These are phyloP conservation scores for Pseudocercospora vitis DNA, from an alignment of 2,329 filamentous ascomycete genomes.

Conservation along the genomic window DNA sequence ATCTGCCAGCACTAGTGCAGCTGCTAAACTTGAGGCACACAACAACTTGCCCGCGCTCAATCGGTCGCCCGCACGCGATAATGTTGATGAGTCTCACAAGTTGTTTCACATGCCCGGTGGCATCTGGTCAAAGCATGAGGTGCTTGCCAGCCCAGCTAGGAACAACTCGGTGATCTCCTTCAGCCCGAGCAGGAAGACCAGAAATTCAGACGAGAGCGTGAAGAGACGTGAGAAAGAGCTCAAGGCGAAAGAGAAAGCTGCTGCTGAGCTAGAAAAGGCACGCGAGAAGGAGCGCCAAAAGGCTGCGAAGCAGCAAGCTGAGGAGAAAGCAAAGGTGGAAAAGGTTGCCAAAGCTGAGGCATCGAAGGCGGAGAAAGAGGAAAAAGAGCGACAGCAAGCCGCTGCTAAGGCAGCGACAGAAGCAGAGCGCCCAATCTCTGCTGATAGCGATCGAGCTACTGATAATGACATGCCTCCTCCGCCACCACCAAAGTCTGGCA, in stretches of 20 bases:
- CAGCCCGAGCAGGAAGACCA: conserved; percentile 50
- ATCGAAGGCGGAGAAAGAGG: conserved; percentile 37
- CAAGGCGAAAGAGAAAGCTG: conserved; percentile 62
- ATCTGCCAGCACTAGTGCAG: conserved; percentile 60
- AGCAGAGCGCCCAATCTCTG: conserved; percentile 32
- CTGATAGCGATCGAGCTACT: conserved; percentile 44
- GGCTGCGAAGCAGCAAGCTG: conserved; percentile 58
- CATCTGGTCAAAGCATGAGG: conserved; percentile 34
- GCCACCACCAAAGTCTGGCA: conserved; percentile 53
- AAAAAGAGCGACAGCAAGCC: conserved; percentile 32
- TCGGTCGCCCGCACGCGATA: conserved; percentile 20
- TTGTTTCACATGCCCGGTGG: conserved; percentile 38
- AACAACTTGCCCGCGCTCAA: conserved; percentile 28
- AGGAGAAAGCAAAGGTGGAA: conserved; percentile 39
- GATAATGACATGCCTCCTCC: conserved; percentile 60
- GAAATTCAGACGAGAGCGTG: conserved; percentile 61
- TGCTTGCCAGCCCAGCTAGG: conserved; percentile 26
- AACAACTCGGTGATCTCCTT: conserved; percentile 32
- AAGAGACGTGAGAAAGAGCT: conserved; percentile 62
- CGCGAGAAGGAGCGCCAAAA: conserved; percentile 71
- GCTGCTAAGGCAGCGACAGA: conserved; percentile 18
- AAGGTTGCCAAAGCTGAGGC: conserved; percentile 41
- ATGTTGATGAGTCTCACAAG: conserved; percentile 22
- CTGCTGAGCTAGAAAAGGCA: conserved; percentile 66
- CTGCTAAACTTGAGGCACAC: conserved; percentile 56